A percentile compares a stretch with the other conserved stretches of the same genome.
These are phyloP conservation scores for Crucibulum laeve DNA, from an alignment of 768 basidiomycete species.

Conservation along the genomic window DNA sequence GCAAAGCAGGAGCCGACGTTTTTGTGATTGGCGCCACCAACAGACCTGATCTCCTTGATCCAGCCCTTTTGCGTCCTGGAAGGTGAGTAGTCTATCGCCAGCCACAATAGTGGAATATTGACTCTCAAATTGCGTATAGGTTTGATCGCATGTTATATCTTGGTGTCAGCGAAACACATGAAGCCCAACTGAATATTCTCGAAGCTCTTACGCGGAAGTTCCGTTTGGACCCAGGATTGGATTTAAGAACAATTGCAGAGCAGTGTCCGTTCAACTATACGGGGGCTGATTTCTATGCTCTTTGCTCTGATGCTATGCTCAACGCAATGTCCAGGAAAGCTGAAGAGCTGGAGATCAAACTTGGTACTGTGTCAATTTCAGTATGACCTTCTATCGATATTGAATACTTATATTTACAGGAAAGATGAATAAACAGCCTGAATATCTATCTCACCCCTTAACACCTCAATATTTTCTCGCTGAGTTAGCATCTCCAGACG, in stretches of 20 bases:
- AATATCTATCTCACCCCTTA: constrained; percentile 59
- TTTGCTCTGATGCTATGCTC: constrained; percentile 95
- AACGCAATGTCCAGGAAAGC: constrained; percentile 93
- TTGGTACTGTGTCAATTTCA: constrained; percentile 43
- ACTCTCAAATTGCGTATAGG: constrained; percentile 31
- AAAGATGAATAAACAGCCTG: constrained; percentile 42
- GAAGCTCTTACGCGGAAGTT: constrained; percentile 93
- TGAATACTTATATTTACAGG: constrained; percentile 19
- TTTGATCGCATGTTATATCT: constrained; percentile 98
- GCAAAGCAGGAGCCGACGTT: constrained; percentile 60
- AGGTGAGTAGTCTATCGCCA: constrained; percentile 40
- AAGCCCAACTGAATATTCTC: constrained; percentile 81
- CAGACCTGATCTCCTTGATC: constrained; percentile 86
- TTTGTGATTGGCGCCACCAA: constrained; percentile 98
- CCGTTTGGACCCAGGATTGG: constrained; percentile 63
- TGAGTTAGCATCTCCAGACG: constrained; percentile 65
- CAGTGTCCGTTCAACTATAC: constrained; percentile 91
- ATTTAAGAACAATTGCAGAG: constrained; percentile 60
- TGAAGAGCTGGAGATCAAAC: constrained; percentile 66
- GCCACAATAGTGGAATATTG: background rate
- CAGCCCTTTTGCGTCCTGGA: constrained; percentile 86
- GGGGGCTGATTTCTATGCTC: constrained; percentile 96
- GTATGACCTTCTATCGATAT: background rate
- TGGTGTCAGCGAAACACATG: constrained; percentile 84
- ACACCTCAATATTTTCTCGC: constrained; percentile 90